Conservation (phyloP, 148 eudicot genomes). For the Cornus suecica region DNA sequence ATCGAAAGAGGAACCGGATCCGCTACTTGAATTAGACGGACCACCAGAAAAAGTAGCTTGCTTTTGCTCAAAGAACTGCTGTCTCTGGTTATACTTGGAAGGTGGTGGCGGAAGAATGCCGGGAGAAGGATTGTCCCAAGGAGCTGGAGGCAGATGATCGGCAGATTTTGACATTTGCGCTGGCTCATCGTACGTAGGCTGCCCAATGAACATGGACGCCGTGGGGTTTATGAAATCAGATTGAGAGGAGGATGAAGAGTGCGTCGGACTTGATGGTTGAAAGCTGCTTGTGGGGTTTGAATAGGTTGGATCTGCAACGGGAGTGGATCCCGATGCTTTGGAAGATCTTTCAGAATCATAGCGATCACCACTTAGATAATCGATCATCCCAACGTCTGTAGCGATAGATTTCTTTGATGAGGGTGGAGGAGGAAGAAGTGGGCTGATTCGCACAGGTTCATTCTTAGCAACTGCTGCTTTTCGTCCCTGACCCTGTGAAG, state of each 20-base stretch:
- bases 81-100: constrained; percentile 66
- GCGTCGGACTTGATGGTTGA: constrained; percentile 32
- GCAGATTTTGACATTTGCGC: constrained; percentile 31
- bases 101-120: constrained; percentile 75
- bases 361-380: constrained; percentile 69
- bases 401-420: constrained; percentile 49
- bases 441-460: constrained; percentile 38
- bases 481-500: constrained; percentile 45
- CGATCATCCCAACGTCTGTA: constrained; percentile 39
- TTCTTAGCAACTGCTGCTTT: constrained; percentile 21
- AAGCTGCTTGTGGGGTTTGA: constrained; percentile 29
- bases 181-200: constrained; percentile 39
- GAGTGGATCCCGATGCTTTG: constrained; percentile 33
- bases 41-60: constrained; percentile 34
- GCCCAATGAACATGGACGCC: constrained; percentile 51
- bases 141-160: constrained; percentile 51
- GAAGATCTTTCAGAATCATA: constrained; percentile 41
- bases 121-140: constrained; percentile 55
- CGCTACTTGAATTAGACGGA: constrained; percentile 43
- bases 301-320: constrained; percentile 27
- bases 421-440: constrained; percentile 75
- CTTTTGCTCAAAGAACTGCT: constrained; percentile 64
- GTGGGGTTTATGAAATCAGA: constrained; percentile 46
- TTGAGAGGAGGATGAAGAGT: constrained; percentile 44
- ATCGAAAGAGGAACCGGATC: constrained; percentile 54